phyloP scores from a whole-genome alignment of 2,329 filamentous ascomycete genomes.

The Aquanectria penicillioides region DNA sequence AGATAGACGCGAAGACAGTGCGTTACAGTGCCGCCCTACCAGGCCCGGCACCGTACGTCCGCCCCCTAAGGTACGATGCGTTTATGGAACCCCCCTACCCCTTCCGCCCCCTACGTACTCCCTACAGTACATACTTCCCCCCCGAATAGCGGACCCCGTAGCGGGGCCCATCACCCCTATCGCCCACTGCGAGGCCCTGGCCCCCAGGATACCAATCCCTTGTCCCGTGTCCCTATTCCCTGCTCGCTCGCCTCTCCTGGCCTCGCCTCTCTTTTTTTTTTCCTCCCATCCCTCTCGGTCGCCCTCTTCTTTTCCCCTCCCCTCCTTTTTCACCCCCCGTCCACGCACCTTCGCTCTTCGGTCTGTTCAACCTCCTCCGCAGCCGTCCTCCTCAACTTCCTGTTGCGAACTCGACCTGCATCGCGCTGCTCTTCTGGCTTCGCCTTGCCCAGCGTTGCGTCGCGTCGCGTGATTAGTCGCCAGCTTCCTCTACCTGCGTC shows the following conservation, averaged over 20 bases:
- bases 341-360: slow-evolving; percentile 40
- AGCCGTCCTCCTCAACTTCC: slow-evolving; percentile 29
- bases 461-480: slow-evolving; percentile 28
- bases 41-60: background rate
- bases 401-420: slow-evolving; percentile 36
- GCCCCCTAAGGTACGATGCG: slow-evolving; percentile 6
- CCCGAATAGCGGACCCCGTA: slow-evolving; percentile 30
- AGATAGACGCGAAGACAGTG: background rate
- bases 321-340: slow-evolving; percentile 38
- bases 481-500: slow-evolving; percentile 32
- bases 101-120: slow-evolving; percentile 26
- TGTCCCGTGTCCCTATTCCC: slow-evolving; percentile 43
- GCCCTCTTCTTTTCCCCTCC: slow-evolving; percentile 36
- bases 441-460: slow-evolving; percentile 35
- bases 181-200: slow-evolving; percentile 39
- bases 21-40: slow-evolving; percentile 3
- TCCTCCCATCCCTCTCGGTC: slow-evolving; percentile 39
- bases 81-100: slow-evolving; percentile 22
- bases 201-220: slow-evolving; percentile 39
- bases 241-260: slow-evolving; percentile 40
- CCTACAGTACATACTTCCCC: slow-evolving; percentile 18
- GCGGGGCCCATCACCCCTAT: slow-evolving; percentile 40
- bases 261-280: slow-evolving; percentile 37
- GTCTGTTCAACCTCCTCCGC: slow-evolving; percentile 38
- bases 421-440: slow-evolving; percentile 28